Conservation (phyloP, 2,329 filamentous ascomycete species). For the Xylariaceae sp. region DNA sequence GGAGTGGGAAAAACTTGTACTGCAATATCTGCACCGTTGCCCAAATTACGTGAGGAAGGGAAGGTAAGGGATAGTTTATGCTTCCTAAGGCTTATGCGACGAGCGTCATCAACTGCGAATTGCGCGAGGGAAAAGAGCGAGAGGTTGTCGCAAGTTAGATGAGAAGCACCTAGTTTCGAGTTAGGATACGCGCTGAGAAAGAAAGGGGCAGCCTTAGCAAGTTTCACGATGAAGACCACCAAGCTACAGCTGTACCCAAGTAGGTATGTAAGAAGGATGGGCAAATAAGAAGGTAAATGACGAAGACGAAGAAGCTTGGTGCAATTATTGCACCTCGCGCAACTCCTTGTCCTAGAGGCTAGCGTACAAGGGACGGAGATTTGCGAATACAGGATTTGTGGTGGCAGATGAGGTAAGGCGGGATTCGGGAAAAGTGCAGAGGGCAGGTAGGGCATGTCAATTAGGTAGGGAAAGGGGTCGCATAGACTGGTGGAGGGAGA, state of each 20-base stretch:
- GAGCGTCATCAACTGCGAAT: background rate
- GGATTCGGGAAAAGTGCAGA: too few species aligned
- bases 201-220: slow-evolving; percentile 3
- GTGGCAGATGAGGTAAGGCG: too few species aligned
- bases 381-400: too few species aligned
- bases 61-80: slow-evolving; percentile 11
- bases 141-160: slow-evolving; percentile 1
- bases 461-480: too few species aligned
- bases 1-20: slow-evolving; percentile 1
- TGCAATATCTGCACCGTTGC: slow-evolving; percentile 3
- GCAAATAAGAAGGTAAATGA: background rate
- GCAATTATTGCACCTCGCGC: too few species aligned
- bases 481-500: too few species aligned
- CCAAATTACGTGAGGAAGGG: slow-evolving; percentile 12
- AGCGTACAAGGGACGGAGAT: too few species aligned
- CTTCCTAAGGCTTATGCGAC: slow-evolving; percentile 15
- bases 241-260: slow-evolving; percentile 1
- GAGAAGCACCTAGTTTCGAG: slow-evolving; percentile 9
- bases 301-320: too few species aligned
- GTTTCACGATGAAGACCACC: background rate
- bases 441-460: too few species aligned
- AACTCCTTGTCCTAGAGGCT: background rate
- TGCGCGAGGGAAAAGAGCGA: background rate
- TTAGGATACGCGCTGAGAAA: slow-evolving; percentile 10
- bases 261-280: slow-evolving; percentile 3